Evolutionary conservation across 2,329 filamentous ascomycete species (phyloP).

Genomic region (Penicillium verrucosum): DNA sequence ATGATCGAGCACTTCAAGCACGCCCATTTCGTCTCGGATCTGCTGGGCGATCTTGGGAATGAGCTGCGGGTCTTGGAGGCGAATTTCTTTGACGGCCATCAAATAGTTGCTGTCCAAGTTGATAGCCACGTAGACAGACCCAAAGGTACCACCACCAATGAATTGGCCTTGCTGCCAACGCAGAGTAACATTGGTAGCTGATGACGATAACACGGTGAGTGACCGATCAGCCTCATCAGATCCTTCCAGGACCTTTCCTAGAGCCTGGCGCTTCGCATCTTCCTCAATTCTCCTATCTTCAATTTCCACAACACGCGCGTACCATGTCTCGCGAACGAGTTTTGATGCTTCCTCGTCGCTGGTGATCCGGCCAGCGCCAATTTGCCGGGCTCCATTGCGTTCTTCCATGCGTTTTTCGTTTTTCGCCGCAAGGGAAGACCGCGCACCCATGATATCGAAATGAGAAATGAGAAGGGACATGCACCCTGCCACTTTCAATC

Average conservation of each 20-base stretch:
- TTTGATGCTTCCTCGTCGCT: slow-evolving; percentile 83
- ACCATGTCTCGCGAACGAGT: slow-evolving; percentile 70
- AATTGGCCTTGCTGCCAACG: slow-evolving; percentile 99
- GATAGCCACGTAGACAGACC: slow-evolving; percentile 95
- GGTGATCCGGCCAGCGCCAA: slow-evolving; percentile 70
- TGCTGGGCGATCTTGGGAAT: slow-evolving; percentile 92
- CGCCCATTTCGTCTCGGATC: slow-evolving; percentile 95
- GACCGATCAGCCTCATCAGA: slow-evolving; percentile 95
- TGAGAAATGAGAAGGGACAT: slow-evolving; percentile 97
- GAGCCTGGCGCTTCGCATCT: slow-evolving; percentile 77
- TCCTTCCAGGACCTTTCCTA: slow-evolving; percentile 88
- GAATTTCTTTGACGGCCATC: slow-evolving; percentile 99
- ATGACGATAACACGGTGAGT: slow-evolving; percentile 87
- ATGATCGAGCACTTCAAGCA: slow-evolving; percentile 91
- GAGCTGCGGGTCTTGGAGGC: slow-evolving; percentile 90
- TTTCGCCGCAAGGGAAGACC: slow-evolving; percentile 88
- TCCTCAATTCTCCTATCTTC: slow-evolving; percentile 76
- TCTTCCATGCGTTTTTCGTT: slow-evolving; percentile 86
- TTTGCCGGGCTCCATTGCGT: slow-evolving; percentile 68
- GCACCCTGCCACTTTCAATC: slow-evolving; percentile 88
- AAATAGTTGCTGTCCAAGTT: slow-evolving; percentile 93
- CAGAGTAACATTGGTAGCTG: slow-evolving; percentile 89
- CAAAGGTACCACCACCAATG: slow-evolving; percentile 93
- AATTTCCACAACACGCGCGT: slow-evolving; percentile 69
- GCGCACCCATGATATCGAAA: slow-evolving; percentile 97